Evolutionary conservation across 345 rosid genomes (phyloP).

Genomic region (Salix viminalis): DNA sequence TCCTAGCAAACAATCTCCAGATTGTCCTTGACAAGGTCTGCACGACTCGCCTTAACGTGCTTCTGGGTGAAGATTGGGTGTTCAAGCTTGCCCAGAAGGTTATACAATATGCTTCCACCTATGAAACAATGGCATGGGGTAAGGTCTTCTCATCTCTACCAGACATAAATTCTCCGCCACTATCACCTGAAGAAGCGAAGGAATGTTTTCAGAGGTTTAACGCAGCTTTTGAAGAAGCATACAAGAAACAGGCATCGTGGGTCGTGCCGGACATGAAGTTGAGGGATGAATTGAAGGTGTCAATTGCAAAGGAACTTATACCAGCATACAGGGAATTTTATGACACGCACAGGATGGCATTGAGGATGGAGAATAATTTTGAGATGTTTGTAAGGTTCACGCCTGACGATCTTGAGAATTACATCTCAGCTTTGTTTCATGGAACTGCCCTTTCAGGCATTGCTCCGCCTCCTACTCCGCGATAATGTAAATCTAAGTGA

Average conservation of each 20-base stretch:
- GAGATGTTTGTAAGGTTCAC: conserved; percentile 38
- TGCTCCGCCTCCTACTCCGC: conserved; percentile 15
- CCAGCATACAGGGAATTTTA: conserved; percentile 20
- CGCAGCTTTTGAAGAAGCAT: conserved; percentile 25
- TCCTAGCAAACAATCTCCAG: conserved; percentile 26
- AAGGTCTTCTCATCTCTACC: conserved; percentile 21
- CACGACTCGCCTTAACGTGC: conserved; percentile 1
- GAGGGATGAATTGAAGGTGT: conserved; percentile 21
- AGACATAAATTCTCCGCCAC: background rate
- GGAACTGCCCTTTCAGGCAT: conserved; percentile 35
- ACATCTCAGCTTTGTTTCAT: conserved; percentile 66
- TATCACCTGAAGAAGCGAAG: conserved; percentile 12
- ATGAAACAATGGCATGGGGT: conserved; percentile 19
- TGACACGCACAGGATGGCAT: conserved; percentile 5
- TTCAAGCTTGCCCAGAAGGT: conserved; percentile 18
- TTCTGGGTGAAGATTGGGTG: conserved; percentile 27
- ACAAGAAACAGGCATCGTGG: conserved; percentile 19
- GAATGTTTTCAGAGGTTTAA: conserved; percentile 15
- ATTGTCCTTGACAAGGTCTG: conserved; percentile 11
- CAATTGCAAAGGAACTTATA: conserved; percentile 16
- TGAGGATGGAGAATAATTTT: conserved; percentile 34
- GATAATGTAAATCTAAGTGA: background rate
- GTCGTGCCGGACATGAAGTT: conserved; percentile 16
- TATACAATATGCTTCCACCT: conserved; percentile 17
- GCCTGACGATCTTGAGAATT: conserved; percentile 62